Base-by-base conservation (phyloP, 805 yeast genomes). In the Kluyveromyces aestuarii region DNA sequence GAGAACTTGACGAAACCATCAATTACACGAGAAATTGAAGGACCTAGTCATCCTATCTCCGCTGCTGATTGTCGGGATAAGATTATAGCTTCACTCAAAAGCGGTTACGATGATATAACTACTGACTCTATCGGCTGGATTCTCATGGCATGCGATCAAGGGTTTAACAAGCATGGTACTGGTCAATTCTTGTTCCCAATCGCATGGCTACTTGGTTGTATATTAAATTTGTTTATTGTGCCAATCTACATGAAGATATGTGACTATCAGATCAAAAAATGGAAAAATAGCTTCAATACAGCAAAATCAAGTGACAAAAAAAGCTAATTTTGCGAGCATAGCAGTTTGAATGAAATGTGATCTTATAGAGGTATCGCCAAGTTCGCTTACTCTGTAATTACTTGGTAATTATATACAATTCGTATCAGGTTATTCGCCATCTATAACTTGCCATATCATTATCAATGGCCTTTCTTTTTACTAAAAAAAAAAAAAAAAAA, bases 111-210 rank as follows among this genome's bases (percentile, higher is more conserved):
- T 49, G 80, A 84, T 45, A 72, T 90, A 9, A 81, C 81, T 45
- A 91, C 97, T 0, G 99, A 93, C 64, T 68, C 78, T 16, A 76
- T 89, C 37, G 96, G 96, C 6, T 89, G 95, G 91, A 66, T 87
- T 1, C 68, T 93, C 39, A 80, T 81, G 56, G 71, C 81, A 41
- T 71, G 82, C 25, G 76, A 77, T 57, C 69, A 87, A 52, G 95
- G 96, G 1, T 71, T 80, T 44, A 72, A 81, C 48, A 95, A 95
- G 8, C 64, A 64, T 40, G 52, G 55, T 41, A 61, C 59, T 48
- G 56, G 50, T 21, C 70, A 93, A 30, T 71, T 71, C 41, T 74
- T 78, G 64, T 77, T 81, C 55, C 48, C 79, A 1, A 53, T 82
- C 1, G 87, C 72, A 71, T 58, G 71, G 48, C 39, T 77, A 1